Percentiles rank a stretch among this genome's conserved stretches.
phyloP scores from a whole-genome alignment of 495 filamentous ascomycete genomes.

The Penicillium chermesinum region DNA sequence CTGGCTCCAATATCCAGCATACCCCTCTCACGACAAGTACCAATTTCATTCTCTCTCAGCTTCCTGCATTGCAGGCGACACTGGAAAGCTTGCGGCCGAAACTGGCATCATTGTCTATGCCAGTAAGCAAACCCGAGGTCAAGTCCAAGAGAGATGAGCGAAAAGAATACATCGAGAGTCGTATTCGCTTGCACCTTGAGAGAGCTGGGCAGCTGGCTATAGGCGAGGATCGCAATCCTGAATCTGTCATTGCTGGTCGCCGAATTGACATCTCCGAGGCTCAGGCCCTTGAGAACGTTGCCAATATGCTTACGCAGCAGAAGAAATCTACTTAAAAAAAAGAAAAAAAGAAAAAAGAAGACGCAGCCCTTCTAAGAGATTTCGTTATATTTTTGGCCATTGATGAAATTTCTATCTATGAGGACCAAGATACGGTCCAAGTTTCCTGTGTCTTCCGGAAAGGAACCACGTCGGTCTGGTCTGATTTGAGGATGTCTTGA shows the following conservation, averaged over 20 bases:
- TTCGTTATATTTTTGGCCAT: conserved; percentile 11
- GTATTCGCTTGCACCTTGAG: conserved; percentile 47
- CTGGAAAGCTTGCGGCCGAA: conserved; percentile 58
- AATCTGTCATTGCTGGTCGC: conserved; percentile 36
- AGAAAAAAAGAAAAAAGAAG: neutral
- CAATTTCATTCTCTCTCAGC: conserved; percentile 73
- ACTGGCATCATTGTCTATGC: conserved; percentile 46
- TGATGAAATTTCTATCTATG: conserved; percentile 5
- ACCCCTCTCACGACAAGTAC: conserved; percentile 65
- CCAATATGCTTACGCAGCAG: conserved; percentile 38
- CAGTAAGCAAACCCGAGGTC: conserved; percentile 26
- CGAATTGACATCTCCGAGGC: conserved; percentile 41
- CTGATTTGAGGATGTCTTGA: conserved; percentile 42
- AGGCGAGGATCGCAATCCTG: conserved; percentile 34
- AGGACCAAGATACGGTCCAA: conserved; percentile 54
- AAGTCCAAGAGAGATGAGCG: conserved; percentile 50
- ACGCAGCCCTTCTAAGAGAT: conserved; percentile 1
- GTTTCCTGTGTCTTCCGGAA: conserved; percentile 62
- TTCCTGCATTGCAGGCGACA: conserved; percentile 67
- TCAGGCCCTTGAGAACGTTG: conserved; percentile 42
- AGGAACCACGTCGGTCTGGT: conserved; percentile 61
- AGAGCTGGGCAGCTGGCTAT: conserved; percentile 39
- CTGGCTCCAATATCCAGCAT: conserved; percentile 32
- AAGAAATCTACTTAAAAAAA: conserved; percentile 12
- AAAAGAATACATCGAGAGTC: conserved; percentile 70